Percentiles rank a stretch among this genome's conserved stretches.
phyloP scores from a whole-genome alignment of 805 yeast genomes.

The Lipomyces yamadae region DNA sequence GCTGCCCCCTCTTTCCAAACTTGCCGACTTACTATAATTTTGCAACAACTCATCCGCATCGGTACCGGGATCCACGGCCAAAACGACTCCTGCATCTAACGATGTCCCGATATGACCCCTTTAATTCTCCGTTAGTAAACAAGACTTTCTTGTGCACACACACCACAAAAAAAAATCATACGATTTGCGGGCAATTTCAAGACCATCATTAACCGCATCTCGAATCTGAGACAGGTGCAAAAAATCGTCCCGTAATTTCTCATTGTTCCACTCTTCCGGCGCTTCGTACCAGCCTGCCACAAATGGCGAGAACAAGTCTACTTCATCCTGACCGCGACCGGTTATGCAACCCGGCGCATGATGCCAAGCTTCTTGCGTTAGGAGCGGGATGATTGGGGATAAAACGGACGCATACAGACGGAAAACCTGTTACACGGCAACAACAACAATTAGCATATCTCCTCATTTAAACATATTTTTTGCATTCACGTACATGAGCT shows the following conservation, averaged over 20 bases:
- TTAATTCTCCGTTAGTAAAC: not conserved
- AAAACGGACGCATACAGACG: slow-evolving; percentile 66
- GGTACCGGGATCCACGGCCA: slow-evolving; percentile 42
- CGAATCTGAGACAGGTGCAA: slow-evolving; percentile 54
- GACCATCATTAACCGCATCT: slow-evolving; percentile 54
- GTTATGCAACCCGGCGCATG: slow-evolving; percentile 50
- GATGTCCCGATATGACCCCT: slow-evolving; percentile 49
- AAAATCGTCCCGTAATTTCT: slow-evolving; percentile 52
- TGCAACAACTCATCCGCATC: slow-evolving; percentile 15
- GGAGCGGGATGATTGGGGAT: slow-evolving; percentile 80
- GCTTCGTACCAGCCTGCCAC: slow-evolving; percentile 52
- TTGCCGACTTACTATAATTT: slow-evolving; percentile 24
- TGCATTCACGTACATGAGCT: slow-evolving; percentile 35
- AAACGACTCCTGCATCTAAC: slow-evolving; percentile 59
- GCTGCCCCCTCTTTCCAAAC: not conserved
- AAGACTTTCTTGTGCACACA: slow-evolving; percentile 12
- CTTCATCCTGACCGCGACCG: slow-evolving; percentile 16
- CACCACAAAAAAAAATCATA: not conserved
- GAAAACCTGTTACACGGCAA: slow-evolving; percentile 50
- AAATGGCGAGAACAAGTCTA: slow-evolving; percentile 52
- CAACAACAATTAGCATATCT: not conserved
- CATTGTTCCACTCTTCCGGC: slow-evolving; percentile 48
- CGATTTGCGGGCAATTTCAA: slow-evolving; percentile 62
- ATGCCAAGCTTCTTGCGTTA: slow-evolving; percentile 89
- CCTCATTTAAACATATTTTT: not conserved